Evolutionary conservation across 1,284 basidiomycete genomes (phyloP).

Genomic region (Rhodotorula sp.): DNA sequence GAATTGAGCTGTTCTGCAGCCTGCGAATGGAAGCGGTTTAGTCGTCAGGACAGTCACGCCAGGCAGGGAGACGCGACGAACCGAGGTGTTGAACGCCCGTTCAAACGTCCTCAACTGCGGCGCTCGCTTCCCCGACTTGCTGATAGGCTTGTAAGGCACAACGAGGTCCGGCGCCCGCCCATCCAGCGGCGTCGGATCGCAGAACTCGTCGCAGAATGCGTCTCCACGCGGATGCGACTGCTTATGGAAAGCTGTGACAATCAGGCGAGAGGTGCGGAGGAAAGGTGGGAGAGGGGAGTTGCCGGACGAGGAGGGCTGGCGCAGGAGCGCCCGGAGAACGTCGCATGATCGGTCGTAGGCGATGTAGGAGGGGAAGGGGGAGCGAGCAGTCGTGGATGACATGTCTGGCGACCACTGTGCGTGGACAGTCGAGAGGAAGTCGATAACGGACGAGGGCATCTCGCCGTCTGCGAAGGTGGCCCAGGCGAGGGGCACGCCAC

Average conservation of each 20-base stretch:
- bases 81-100: slow-evolving; percentile 33
- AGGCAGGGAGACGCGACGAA: neutral
- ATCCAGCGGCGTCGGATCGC: slow-evolving; percentile 28
- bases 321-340: slow-evolving; percentile 11
- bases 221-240: slow-evolving; percentile 12
- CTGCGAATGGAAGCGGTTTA: neutral
- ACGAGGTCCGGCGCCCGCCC: slow-evolving; percentile 23
- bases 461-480: slow-evolving; percentile 16
- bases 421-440: slow-evolving; percentile 17
- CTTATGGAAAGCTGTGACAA: slow-evolving; percentile 30
- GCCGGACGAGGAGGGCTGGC: neutral
- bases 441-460: neutral
- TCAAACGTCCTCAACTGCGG: slow-evolving; percentile 10
- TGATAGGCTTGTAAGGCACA: slow-evolving; percentile 3
- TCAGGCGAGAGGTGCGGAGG: slow-evolving; percentile 14
- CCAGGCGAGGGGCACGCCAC: slow-evolving; percentile 28
- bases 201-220: slow-evolving; percentile 18
- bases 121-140: neutral
- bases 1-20: slow-evolving; percentile 37
- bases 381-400: neutral
- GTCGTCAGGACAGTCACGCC: neutral
- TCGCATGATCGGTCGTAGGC: slow-evolving; percentile 34
- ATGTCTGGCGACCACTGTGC: neutral
- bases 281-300: neutral
- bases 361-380: slow-evolving; percentile 24